Conservation (phyloP, 192 early-diverging fungal genomes). For the Lobosporangium transversale region DNA sequence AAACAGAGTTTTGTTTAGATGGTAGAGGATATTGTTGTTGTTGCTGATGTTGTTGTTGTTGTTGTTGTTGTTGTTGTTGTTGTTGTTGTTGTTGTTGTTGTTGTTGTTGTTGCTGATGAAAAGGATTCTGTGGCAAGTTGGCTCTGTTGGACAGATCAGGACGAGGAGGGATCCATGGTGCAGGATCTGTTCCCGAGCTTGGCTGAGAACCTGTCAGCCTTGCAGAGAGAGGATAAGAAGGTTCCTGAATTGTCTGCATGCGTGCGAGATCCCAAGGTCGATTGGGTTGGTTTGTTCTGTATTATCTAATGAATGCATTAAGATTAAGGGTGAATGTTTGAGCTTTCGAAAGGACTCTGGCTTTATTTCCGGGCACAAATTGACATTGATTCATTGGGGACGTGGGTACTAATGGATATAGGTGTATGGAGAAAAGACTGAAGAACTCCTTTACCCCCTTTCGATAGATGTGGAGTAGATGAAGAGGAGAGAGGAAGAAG, state of each 20-base stretch:
- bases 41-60: constrained; percentile 13
- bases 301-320: too few species aligned
- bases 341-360: too few species aligned
- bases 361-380: too few species aligned
- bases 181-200: not conserved
- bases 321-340: too few species aligned
- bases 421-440: too few species aligned
- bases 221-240: constrained; percentile 8
- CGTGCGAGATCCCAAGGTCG: too few species aligned
- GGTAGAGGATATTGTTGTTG: constrained; percentile 1
- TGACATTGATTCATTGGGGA: too few species aligned
- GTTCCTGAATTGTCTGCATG: constrained; percentile 17
- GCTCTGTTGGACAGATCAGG: not conserved
- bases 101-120: not conserved
- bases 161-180: constrained; percentile 1
- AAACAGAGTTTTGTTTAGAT: constrained; percentile 3
- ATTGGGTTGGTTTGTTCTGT: too few species aligned
- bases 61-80: constrained; percentile 4
- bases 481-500: too few species aligned
- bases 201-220: not conserved
- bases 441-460: too few species aligned
- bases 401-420: too few species aligned
- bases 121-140: not conserved
- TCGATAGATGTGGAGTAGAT: too few species aligned
- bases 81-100: constrained; percentile 5